Evolutionary conservation across 2,329 filamentous ascomycete genomes (phyloP).

Genomic region (Tolypocladium guangdongense): DNA sequence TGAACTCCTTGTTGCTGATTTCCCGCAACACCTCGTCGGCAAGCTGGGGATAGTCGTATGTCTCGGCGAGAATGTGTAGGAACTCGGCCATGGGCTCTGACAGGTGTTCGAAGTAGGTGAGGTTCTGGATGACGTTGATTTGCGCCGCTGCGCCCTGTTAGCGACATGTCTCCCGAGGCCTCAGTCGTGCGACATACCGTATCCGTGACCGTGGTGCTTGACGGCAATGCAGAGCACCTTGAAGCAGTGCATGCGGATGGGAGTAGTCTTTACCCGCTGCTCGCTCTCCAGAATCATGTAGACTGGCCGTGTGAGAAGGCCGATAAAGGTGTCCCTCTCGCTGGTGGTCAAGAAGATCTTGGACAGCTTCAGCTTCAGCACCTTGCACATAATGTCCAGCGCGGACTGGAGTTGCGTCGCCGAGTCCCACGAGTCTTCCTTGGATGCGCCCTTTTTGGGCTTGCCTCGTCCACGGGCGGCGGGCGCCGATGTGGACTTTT

Average conservation of each 20-base stretch:
- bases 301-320: conserved; percentile 81
- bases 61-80: conserved; percentile 85
- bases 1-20: conserved; percentile 95
- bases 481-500: conserved; percentile 64
- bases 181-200: conserved; percentile 47
- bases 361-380: conserved; percentile 81
- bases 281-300: conserved; percentile 94
- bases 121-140: conserved; percentile 93
- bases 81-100: conserved; percentile 99
- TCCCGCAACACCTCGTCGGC: conserved; percentile 90
- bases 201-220: conserved; percentile 95
- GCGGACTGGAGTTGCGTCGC: conserved; percentile 77
- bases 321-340: conserved; percentile 89
- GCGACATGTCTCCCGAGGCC: conserved; percentile 3
- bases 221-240: conserved; percentile 93
- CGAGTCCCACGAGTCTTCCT: conserved; percentile 80
- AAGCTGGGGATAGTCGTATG: conserved; percentile 94
- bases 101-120: conserved; percentile 98
- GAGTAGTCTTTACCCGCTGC: conserved; percentile 75
- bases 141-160: conserved; percentile 59
- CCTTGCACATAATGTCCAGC: conserved; percentile 90
- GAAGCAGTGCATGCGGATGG: conserved; percentile 93
- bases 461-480: conserved; percentile 64
- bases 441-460: conserved; percentile 66
- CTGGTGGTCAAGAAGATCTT: conserved; percentile 95